phyloP scores from a whole-genome alignment of 495 filamentous ascomycete species.

The Podospora fimiseda region DNA sequence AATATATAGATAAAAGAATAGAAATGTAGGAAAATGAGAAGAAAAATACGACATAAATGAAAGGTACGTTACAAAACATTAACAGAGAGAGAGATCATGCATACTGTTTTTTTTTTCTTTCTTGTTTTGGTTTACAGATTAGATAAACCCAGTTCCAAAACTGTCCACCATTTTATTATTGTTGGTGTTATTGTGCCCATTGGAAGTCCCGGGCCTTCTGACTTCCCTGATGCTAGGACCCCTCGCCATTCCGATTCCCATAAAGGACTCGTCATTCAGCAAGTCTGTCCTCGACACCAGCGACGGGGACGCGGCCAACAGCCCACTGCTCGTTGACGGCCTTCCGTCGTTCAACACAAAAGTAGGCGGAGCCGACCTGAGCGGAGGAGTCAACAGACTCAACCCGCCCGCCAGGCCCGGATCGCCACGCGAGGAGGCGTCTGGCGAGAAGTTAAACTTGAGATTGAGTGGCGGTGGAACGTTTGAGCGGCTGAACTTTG shows the following conservation, averaged over 20 bases:
- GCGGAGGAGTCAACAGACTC: conserved; percentile 19
- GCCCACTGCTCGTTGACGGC: not conserved
- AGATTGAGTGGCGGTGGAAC: conserved; percentile 20
- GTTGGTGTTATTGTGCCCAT: not conserved
- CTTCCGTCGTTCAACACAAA: conserved; percentile 9
- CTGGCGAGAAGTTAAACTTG: conserved; percentile 25
- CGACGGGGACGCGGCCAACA: conserved; percentile 11
- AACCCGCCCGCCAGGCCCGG: no score
- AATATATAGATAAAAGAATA: conserved; percentile 3
- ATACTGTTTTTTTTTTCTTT: no score
- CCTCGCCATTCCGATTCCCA: conserved; percentile 28
- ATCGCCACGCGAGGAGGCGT: conserved; percentile 25
- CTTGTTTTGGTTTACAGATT: no score
- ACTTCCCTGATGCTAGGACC: conserved; percentile 23
- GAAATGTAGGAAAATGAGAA: not conserved
- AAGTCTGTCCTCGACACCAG: conserved; percentile 9
- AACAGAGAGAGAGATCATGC: no score
- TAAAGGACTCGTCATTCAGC: conserved; percentile 3
- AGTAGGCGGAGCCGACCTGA: conserved; percentile 4
- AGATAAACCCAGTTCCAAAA: conserved; percentile 26
- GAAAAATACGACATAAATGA: not conserved
- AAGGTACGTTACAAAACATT: no score
- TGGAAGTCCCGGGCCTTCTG: conserved; percentile 7
- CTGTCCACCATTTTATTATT: conserved; percentile 14
- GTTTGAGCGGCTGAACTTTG: conserved; percentile 15